phyloP scores from a whole-genome alignment of 2,329 filamentous ascomycete genomes.

The Aspergillus luchuensis region DNA sequence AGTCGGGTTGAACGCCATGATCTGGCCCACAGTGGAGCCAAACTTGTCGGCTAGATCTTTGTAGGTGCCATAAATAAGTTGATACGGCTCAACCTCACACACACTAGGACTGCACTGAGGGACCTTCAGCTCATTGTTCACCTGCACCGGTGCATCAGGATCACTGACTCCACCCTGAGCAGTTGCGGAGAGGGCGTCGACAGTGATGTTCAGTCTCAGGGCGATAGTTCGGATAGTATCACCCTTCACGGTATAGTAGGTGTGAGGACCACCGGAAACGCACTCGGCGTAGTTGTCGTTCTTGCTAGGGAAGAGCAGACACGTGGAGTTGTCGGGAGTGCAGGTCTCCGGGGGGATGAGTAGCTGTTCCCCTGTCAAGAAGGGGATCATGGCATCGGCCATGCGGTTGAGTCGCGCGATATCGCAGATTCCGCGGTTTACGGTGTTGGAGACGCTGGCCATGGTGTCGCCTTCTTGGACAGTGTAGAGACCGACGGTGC shows the following conservation, averaged over 20 bases:
- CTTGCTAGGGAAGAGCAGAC: not conserved
- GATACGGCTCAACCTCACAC: not conserved
- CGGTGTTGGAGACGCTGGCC: not conserved
- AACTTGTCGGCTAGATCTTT: not conserved
- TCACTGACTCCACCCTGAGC: not conserved
- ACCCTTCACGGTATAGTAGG: not conserved
- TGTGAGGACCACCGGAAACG: not conserved
- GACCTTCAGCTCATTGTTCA: not conserved
- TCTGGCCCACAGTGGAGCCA: not conserved
- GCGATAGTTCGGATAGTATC: not conserved
- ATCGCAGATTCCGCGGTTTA: constrained; percentile 1
- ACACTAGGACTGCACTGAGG: not conserved
- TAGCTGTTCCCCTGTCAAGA: not conserved
- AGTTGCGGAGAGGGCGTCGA: not conserved
- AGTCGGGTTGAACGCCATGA: not conserved
- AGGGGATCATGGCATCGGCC: not conserved
- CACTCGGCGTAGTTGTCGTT: not conserved
- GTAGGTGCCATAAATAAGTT: not conserved
- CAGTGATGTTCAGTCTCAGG: not conserved
- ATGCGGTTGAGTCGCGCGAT: not conserved
- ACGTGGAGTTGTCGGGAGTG: not conserved
- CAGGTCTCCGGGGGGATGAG: constrained; percentile 1
- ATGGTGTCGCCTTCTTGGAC: not conserved
- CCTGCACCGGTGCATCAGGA: not conserved
- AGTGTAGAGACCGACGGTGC: not conserved